These are phyloP conservation scores for Darksidea phi DNA, from an alignment of 495 filamentous ascomycete genomes.

Conservation along the genomic window DNA sequence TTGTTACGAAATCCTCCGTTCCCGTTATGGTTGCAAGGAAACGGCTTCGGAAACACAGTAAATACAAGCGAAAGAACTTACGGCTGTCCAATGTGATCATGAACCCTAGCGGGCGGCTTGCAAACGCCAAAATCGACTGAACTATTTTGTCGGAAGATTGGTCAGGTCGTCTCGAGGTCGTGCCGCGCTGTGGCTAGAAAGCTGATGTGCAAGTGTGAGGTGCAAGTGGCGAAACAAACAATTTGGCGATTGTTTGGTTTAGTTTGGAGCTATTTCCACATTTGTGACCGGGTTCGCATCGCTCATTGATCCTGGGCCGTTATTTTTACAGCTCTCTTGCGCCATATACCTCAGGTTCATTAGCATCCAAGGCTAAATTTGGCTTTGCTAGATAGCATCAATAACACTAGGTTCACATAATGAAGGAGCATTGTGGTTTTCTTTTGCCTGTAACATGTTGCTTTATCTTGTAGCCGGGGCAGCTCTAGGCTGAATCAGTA, in stretches of 20 bases:
- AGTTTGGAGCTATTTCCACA: slow-evolving; percentile 18
- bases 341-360: slow-evolving; percentile 19
- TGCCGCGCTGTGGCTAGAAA: not conserved
- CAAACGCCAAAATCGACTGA: slow-evolving; percentile 38
- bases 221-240: slow-evolving; percentile 28
- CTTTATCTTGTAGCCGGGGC: not conserved
- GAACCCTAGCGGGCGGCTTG: slow-evolving; percentile 30
- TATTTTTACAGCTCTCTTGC: slow-evolving; percentile 19
- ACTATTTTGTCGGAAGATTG: slow-evolving; percentile 18
- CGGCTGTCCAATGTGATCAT: slow-evolving; percentile 37
- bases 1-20: slow-evolving; percentile 93
- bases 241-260: slow-evolving; percentile 29
- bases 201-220: not conserved
- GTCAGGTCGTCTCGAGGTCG: slow-evolving; percentile 18
- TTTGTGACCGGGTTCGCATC: not conserved
- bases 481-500: not conserved
- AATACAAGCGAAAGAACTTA: slow-evolving; percentile 40
- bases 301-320: not conserved
- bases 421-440: slow-evolving; percentile 1
- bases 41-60: slow-evolving; percentile 45
- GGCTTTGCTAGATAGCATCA: slow-evolving; percentile 7
- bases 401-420: not conserved
- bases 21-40: slow-evolving; percentile 57
- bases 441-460: slow-evolving; percentile 14
- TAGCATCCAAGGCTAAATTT: slow-evolving; percentile 4